phyloP scores from a whole-genome alignment of 768 basidiomycete species.

The Boletus reticulatus region DNA sequence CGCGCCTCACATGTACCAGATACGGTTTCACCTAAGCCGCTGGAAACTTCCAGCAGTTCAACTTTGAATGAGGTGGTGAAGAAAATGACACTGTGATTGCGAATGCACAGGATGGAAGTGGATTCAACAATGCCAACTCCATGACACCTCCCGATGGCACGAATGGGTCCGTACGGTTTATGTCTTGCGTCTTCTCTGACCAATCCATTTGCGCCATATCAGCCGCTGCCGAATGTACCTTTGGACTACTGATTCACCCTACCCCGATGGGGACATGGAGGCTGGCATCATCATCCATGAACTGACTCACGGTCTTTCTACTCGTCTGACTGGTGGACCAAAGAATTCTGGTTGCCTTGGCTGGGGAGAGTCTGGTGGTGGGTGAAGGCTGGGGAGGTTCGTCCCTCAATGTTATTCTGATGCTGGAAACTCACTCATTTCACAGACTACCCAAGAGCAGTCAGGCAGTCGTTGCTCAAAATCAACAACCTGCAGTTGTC shows the following conservation, averaged over 20 bases:
- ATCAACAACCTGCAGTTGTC: too few relatives aligned
- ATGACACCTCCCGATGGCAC: slow-evolving; percentile 83
- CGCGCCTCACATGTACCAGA: slow-evolving; percentile 34
- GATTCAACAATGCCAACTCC: slow-evolving; percentile 92
- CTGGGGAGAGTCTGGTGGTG: slow-evolving; percentile 97
- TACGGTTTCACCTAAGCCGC: slow-evolving; percentile 90
- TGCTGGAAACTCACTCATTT: background rate
- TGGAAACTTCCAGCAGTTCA: slow-evolving; percentile 98
- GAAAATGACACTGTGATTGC: slow-evolving; percentile 91
- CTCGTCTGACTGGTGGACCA: slow-evolving; percentile 92
- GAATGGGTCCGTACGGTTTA: slow-evolving; percentile 51
- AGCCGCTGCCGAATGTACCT: slow-evolving; percentile 91
- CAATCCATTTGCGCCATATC: background rate
- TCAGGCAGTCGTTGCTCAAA: too few relatives aligned
- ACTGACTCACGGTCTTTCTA: slow-evolving; percentile 85
- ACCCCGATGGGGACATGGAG: slow-evolving; percentile 93
- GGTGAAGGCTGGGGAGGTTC: slow-evolving; percentile 93
- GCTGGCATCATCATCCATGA: slow-evolving; percentile 97
- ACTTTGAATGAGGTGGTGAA: slow-evolving; percentile 86
- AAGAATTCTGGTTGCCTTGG: slow-evolving; percentile 90
- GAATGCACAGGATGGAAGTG: slow-evolving; percentile 94
- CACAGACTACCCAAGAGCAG: too few relatives aligned
- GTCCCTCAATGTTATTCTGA: slow-evolving; percentile 6
- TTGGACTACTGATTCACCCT: slow-evolving; percentile 90
- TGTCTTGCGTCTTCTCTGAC: background rate